Base-by-base conservation (phyloP, 2,329 filamentous ascomycete genomes). In the Cladosporium sphaerospermum region DNA sequence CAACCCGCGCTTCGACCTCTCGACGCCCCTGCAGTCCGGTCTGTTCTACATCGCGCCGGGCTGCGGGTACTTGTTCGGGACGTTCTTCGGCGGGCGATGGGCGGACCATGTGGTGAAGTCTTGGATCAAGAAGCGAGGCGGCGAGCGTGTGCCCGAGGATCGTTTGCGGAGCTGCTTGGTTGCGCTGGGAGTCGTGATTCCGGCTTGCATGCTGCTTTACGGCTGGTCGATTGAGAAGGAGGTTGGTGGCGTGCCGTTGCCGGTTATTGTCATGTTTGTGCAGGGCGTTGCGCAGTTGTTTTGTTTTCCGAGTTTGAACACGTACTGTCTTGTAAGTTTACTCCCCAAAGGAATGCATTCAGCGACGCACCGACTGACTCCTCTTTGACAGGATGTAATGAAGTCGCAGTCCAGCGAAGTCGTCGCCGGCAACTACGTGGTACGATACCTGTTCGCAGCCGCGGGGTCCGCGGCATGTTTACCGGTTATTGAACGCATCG, bases 31-130 rank as follows among this genome's bases (percentile, higher is more conserved):
- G 13, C 78, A 87, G 59, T 81, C 78, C 0, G 85, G 84, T 0
- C 75, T 89, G 1, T 88, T 90, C 69, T 90, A 88, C 64, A 79
- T 90, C 16, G 84, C 85, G 0, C 86, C 86, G 0, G 86, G 86
- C 0, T 78, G 76, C 45, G 86, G 86, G 0, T 89, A 88, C 61
- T 69, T 89, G 0, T 52, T 81, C 0, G 85, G 86, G 0, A 87
- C 84, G 0, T 82, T 89, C 61, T 73, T 86, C 53, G 86, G 86
- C n/a, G 86, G 86, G 1, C 77, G 82, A 23, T 87, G 82, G 73
- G 84, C 86, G 0, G 86, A 89, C 64, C 72, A 78, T 56, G 77
- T 79, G 0, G 85, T 88, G 9, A 82, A 80, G 57, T 77, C 77
- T 55, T 88, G 80, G 73, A 86, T 86, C 45, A 68, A 69, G 8